Conservation (phyloP, 495 filamentous ascomycete genomes). For the Amniculicola lignicola region DNA sequence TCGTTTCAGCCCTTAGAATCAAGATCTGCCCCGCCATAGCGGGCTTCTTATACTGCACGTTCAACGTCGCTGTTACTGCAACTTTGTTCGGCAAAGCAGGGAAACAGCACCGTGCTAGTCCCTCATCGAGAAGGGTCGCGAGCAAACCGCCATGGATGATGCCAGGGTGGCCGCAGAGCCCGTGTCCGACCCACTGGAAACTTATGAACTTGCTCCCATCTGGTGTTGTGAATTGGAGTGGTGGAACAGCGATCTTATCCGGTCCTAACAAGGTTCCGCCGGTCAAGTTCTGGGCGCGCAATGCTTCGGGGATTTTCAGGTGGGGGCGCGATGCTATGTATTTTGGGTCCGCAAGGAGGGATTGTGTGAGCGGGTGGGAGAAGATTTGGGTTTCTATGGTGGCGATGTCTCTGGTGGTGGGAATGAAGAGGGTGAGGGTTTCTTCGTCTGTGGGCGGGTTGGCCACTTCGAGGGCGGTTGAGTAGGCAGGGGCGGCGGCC, state of each 20-base stretch:
- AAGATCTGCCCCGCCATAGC: constrained; percentile 72
- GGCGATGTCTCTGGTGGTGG: constrained; percentile 55
- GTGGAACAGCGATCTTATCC: constrained; percentile 77
- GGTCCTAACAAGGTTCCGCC: constrained; percentile 74
- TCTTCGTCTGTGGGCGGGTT: constrained; percentile 66
- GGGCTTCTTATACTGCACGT: constrained; percentile 82
- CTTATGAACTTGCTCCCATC: constrained; percentile 69
- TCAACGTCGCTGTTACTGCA: constrained; percentile 86
- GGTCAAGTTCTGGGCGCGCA: constrained; percentile 73
- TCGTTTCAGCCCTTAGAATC: constrained; percentile 75
- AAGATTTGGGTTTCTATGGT: constrained; percentile 66
- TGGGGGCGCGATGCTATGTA: constrained; percentile 81
- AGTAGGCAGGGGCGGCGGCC: constrained; percentile 48
- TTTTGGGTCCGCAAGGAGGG: constrained; percentile 63
- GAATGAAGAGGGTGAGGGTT: constrained; percentile 62
- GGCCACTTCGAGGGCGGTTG: constrained; percentile 38
- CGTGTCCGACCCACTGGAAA: constrained; percentile 73
- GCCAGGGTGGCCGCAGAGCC: constrained; percentile 87
- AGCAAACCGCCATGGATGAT: constrained; percentile 89
- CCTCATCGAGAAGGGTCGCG: constrained; percentile 90
- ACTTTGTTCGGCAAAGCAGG: constrained; percentile 83
- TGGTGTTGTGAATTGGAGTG: constrained; percentile 68
- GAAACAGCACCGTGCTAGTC: constrained; percentile 86
- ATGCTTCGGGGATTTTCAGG: constrained; percentile 68
- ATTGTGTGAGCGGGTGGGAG: constrained; percentile 65